These are phyloP conservation scores for Cryphonectria japonica DNA, from an alignment of 2,329 filamentous ascomycete genomes.

Conservation along the genomic window DNA sequence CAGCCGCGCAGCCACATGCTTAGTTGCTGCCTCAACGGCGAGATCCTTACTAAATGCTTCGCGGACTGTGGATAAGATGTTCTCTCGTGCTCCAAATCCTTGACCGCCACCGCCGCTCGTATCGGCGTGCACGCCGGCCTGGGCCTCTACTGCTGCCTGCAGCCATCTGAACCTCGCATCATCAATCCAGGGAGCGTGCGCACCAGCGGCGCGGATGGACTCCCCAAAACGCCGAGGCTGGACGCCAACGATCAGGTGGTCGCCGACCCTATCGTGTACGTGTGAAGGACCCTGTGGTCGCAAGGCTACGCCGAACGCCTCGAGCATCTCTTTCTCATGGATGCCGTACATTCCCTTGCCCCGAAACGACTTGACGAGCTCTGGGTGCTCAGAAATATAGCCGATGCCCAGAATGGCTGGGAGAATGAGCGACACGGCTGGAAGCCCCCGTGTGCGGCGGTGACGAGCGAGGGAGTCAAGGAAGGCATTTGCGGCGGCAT, in stretches of 20 bases:
- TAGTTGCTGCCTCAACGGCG: not conserved
- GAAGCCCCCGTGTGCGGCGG: conserved; percentile 3
- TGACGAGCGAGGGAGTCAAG: conserved; percentile 32
- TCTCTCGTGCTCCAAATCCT: not conserved
- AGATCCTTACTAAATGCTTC: not conserved
- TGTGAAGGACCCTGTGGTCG: conserved; percentile 14
- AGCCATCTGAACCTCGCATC: no score
- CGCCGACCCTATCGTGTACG: conserved; percentile 29
- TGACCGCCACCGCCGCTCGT: not conserved
- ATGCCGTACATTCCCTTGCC: conserved; percentile 28
- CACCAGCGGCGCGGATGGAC: no score
- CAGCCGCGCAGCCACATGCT: conserved; percentile 23
- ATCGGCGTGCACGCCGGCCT: conserved; percentile 26
- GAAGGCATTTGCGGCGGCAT: conserved; percentile 47
- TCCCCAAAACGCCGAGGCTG: conserved; percentile 30
- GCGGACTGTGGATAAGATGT: conserved; percentile 13
- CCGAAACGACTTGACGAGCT: conserved; percentile 12
- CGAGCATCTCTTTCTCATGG: conserved; percentile 30
- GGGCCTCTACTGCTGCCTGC: no score
- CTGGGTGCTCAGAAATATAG: conserved; percentile 33
- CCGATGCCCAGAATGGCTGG: conserved; percentile 40
- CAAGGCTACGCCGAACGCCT: conserved; percentile 23
- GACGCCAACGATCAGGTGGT: conserved; percentile 37
- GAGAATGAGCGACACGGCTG: conserved; percentile 34
- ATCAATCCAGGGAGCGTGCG: no score